Evolutionary conservation across 306 rosid species (phyloP), one percentile per base, ranked within the genome.

Genomic region (Boehmeria nivea): DNA sequence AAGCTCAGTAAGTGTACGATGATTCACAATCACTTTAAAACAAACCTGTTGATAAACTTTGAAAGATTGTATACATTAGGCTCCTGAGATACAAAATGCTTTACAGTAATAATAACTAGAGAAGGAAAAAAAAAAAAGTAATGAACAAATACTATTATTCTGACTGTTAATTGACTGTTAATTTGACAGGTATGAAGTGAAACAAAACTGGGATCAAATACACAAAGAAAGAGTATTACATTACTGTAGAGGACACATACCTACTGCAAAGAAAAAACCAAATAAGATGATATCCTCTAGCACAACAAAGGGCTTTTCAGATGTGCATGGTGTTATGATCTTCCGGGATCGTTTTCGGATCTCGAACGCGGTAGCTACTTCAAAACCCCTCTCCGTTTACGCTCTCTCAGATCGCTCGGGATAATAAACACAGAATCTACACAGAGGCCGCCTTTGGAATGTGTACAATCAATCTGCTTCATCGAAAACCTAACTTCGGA

Each of bases 391-490:
- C 66, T 67, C 57, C 73, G 63, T 74, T 59, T 85, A 16, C 65
- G 74, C 34, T 77, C 82, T 67, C 67, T 79, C 76, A 83, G 69
- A 66, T 71, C 27, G 65, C 95, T 83, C 17, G 96, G 99, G 59
- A 81, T 38, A 59, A 91, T 91, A 49, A 69, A 80, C 70, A 91
- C 89, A 58, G 99, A 82, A 78, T 91, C 99, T 57, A 85, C 93
- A 59, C 99, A 91, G 63, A 87, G 76, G 39, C 95, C 99, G 21
- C 96, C 99, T 81, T 91, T 87, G 17, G 95, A 85, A 62, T 85
- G 99, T 12, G 96, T 91, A 55, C 99, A 91, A 63, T 87, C 99
- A 12, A 87, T 87, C 83, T 87, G 99, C 73, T 87, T 91, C 96
- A 91, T 87, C 68, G 96, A 91, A 75, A 85, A 85, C 67, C 78